phyloP scores from a whole-genome alignment of 2,329 filamentous ascomycete species.

The Hymenoscyphus salicellus region DNA sequence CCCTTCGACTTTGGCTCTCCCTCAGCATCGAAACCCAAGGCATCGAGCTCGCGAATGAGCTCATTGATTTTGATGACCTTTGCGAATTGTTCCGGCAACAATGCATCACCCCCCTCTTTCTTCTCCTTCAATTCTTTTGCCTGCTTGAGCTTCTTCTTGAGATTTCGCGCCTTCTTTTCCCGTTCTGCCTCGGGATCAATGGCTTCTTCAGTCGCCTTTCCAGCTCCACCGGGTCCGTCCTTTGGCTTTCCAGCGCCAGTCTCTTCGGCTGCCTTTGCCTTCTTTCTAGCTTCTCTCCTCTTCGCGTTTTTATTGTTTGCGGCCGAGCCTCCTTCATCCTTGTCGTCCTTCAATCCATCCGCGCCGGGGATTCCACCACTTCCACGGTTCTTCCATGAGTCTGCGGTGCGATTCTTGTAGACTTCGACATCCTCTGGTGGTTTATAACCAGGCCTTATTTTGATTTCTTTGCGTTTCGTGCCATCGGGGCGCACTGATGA shows the following conservation, averaged over 20 bases:
- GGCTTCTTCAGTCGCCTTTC: slow-evolving; percentile 38
- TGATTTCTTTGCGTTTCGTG: slow-evolving; percentile 88
- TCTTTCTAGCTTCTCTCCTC: slow-evolving; percentile 63
- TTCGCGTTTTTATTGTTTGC: slow-evolving; percentile 85
- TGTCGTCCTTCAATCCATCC: slow-evolving; percentile 49
- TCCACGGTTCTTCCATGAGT: slow-evolving; percentile 75
- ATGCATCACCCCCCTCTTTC: slow-evolving; percentile 77
- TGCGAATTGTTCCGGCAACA: slow-evolving; percentile 91
- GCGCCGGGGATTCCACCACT: slow-evolving; percentile 74
- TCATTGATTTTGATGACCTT: slow-evolving; percentile 98
- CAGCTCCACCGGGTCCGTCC: slow-evolving; percentile 17
- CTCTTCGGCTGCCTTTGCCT: slow-evolving; percentile 45
- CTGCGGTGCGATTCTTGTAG: slow-evolving; percentile 89
- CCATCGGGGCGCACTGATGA: slow-evolving; percentile 84
- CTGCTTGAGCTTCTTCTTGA: slow-evolving; percentile 94
- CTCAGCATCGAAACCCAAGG: slow-evolving; percentile 77
- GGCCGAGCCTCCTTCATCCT: slow-evolving; percentile 45
- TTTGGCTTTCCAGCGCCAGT: slow-evolving; percentile 43
- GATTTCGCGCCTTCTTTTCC: slow-evolving; percentile 87
- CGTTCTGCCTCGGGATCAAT: slow-evolving; percentile 71
- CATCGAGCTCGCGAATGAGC: slow-evolving; percentile 81
- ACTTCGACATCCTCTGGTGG: slow-evolving; percentile 94
- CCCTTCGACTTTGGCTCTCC: slow-evolving; percentile 57
- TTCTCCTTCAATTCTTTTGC: slow-evolving; percentile 86
- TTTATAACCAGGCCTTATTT: slow-evolving; percentile 86